Conservation (phyloP, 169 alveolate species). For the Eimeria falciformis region DNA sequence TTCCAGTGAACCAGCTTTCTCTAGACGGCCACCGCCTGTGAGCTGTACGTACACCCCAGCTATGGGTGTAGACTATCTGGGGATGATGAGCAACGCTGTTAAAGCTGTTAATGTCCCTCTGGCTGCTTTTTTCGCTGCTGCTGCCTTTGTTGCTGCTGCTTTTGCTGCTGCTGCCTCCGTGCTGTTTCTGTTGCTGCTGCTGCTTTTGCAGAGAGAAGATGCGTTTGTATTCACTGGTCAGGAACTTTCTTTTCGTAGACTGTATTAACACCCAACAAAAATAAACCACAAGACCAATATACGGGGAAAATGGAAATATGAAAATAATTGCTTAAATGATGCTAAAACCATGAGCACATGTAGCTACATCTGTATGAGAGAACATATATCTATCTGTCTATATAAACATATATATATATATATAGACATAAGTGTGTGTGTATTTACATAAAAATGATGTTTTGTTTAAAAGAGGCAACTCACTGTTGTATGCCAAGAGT, state of each 20-base stretch:
- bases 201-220: slow-evolving; percentile 4
- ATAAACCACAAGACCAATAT: too few species aligned
- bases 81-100: too few species aligned
- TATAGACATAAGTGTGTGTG: neutral
- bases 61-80: too few species aligned
- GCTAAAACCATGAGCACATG: too few species aligned
- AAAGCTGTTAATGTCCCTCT: too few species aligned
- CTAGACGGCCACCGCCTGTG: too few species aligned
- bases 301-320: neutral
- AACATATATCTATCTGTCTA: neutral
- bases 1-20: too few species aligned
- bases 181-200: slow-evolving; percentile 7
- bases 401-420: too few species aligned
- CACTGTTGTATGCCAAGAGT: slow-evolving; percentile 96
- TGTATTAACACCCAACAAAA: neutral
- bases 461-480: slow-evolving; percentile 21
- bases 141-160: neutral
- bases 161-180: neutral
- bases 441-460: too few species aligned
- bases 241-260: slow-evolving; percentile 38
- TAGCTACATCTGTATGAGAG: too few species aligned
- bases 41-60: slow-evolving; percentile 35
- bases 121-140: neutral
- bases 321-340: neutral
- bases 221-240: neutral